Conservation (phyloP, 1,139 yeast species). For the Suhomyces bolitotheri region DNA sequence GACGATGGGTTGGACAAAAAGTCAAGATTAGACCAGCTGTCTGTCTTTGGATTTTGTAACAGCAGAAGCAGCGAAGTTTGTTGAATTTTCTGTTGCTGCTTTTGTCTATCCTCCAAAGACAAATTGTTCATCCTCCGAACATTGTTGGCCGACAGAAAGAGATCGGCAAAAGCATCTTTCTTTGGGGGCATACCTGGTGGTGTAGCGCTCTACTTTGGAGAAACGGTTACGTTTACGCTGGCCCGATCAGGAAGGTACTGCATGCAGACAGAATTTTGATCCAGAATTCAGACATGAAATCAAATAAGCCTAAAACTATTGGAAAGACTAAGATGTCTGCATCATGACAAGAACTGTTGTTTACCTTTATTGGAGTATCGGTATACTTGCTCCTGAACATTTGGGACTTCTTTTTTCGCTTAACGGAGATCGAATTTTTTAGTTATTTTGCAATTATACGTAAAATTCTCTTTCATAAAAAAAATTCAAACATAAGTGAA, state of each 20-base stretch:
- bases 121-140: slow-evolving; percentile 15
- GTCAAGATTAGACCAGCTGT: slow-evolving; percentile 26
- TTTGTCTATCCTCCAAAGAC: slow-evolving; percentile 25
- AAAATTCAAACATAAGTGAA: too few relatives aligned
- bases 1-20: slow-evolving; percentile 10
- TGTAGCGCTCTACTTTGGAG: neutral
- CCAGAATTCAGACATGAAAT: too few relatives aligned
- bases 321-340: too few relatives aligned
- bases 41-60: slow-evolving; percentile 9
- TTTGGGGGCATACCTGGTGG: slow-evolving; percentile 31
- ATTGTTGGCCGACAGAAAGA: slow-evolving; percentile 39
- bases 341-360: too few relatives aligned
- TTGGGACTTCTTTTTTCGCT: too few relatives aligned
- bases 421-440: too few relatives aligned
- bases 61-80: slow-evolving; percentile 7
- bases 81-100: slow-evolving; percentile 11
- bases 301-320: too few relatives aligned
- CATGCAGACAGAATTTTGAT: slow-evolving; percentile 1
- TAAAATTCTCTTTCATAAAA: too few relatives aligned
- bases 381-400: too few relatives aligned
- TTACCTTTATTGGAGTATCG: too few relatives aligned
- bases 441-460: too few relatives aligned
- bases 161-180: slow-evolving; percentile 51
- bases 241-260: slow-evolving; percentile 2
- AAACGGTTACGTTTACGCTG: neutral